Base-by-base conservation (phyloP, 352 stramenopile genomes). In the Globisporangium orthogonon region DNA sequence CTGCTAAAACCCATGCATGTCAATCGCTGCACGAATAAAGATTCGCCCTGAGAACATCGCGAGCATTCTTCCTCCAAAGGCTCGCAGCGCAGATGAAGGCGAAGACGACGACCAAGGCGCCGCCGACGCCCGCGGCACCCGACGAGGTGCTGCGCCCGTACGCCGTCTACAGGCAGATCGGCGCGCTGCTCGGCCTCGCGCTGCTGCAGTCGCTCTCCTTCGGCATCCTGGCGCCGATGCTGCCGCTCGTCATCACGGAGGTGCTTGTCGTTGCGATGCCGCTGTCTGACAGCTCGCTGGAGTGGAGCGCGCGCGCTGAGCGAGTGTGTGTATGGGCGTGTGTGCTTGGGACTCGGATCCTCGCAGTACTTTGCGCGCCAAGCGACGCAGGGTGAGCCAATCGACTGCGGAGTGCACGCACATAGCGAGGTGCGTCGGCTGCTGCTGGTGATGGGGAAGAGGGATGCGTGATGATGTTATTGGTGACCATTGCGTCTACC, bases 331-430 rank as follows among this genome's bases (percentile, higher is more conserved):
- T 23, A 23, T 23, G 23, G 23, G 23, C 23, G 23, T 23, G 23
- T 23, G 23, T 23, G 23, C 33, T 37, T 9, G 4, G 33, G 33
- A 37, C 33, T 37, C 33, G 33, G 33, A 9, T 37, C 40, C 40
- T 6, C 41, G 41, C 49, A 91, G 79, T 92, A 90, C 59, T 92
- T 92, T 76, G 83, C 80, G 23, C 64, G 75, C 44, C 58, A 81
- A 40, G 70, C 81, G 35, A 75, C 67, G 17, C 54, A 76, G 51
- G 78, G 71, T 5, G 53, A 52, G 14, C 56, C 70, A 3, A 86
- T 88, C 59, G 70, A 91, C 56, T 91, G 78, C 56, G 78, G 72
- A 37, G 59, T 57, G 45, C 54, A 82, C 40, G 60, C 77, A 18
- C 71, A 74, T 41, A 68, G 54, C 41, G 61, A 72, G 52, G 73